These are phyloP conservation scores for Ogataea haglerorum DNA, from an alignment of 805 yeast species.

Conservation along the genomic window DNA sequence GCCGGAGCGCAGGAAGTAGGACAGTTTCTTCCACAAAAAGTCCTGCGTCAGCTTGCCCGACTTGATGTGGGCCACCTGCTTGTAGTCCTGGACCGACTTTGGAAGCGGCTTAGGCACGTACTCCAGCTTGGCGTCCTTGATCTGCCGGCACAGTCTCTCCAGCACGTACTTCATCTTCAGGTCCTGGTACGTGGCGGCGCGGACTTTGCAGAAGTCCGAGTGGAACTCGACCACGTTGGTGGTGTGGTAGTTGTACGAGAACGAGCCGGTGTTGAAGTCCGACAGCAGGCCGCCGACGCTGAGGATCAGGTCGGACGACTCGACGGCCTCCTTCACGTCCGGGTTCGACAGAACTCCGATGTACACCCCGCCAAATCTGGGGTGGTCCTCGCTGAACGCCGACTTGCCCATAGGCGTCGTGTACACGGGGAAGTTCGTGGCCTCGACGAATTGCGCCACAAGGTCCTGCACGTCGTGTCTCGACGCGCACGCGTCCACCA, in stretches of 20 bases:
- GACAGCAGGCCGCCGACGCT: constrained; percentile 82
- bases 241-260: constrained; percentile 71
- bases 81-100: constrained; percentile 33
- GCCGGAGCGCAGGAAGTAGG: constrained; percentile 61
- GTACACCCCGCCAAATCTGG: constrained; percentile 80
- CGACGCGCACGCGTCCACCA: constrained; percentile 85
- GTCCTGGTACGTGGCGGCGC: constrained; percentile 66
- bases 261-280: constrained; percentile 88
- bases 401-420: constrained; percentile 93
- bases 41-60: constrained; percentile 52
- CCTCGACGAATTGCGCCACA: constrained; percentile 56
- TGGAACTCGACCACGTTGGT: constrained; percentile 76
- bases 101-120: constrained; percentile 59
- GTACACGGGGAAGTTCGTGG: constrained; percentile 76
- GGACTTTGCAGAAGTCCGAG: constrained; percentile 69
- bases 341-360: constrained; percentile 78
- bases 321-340: constrained; percentile 68
- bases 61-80: constrained; percentile 44
- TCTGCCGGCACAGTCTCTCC: constrained; percentile 37
- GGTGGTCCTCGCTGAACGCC: constrained; percentile 65
- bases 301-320: constrained; percentile 67
- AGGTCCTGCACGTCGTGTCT: constrained; percentile 70
- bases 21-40: constrained; percentile 65
- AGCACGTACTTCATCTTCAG: constrained; percentile 64
- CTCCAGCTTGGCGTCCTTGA: constrained; percentile 33